Conservation (phyloP, 2,329 filamentous ascomycete genomes). For the Beauveria scarabaeidicola region DNA sequence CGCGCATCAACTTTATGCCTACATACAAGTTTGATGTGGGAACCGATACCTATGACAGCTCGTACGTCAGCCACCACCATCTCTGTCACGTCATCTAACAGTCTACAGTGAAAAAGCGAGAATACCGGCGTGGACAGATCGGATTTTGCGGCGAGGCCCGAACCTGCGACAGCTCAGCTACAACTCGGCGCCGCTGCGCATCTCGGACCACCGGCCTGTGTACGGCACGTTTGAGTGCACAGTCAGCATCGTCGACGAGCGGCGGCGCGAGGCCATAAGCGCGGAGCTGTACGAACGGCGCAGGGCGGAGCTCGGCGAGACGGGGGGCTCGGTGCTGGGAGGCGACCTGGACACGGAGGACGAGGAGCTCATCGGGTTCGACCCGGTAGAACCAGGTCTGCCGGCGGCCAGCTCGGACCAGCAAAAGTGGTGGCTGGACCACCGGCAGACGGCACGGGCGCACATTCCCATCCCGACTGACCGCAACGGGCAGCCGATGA, state of each 20-base stretch:
- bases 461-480: slow-evolving; percentile 54
- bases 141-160: slow-evolving; percentile 76
- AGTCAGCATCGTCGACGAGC: slow-evolving; percentile 73
- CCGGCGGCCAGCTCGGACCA: slow-evolving; percentile 59
- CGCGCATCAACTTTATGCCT: slow-evolving; percentile 76
- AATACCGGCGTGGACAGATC: slow-evolving; percentile 96
- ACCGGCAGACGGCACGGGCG: slow-evolving; percentile 67
- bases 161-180: slow-evolving; percentile 80
- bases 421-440: slow-evolving; percentile 64
- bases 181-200: slow-evolving; percentile 69
- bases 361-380: slow-evolving; percentile 73
- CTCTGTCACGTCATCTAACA: background rate
- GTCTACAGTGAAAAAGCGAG: slow-evolving; percentile 67
- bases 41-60: slow-evolving; percentile 83
- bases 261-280: slow-evolving; percentile 61
- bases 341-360: slow-evolving; percentile 55
- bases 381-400: slow-evolving; percentile 71
- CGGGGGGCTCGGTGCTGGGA: slow-evolving; percentile 42
- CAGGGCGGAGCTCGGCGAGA: slow-evolving; percentile 56
- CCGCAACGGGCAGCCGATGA: slow-evolving; percentile 42
- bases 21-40: slow-evolving; percentile 96
- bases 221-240: slow-evolving; percentile 81
- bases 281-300: slow-evolving; percentile 65
- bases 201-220: slow-evolving; percentile 95
- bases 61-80: slow-evolving; percentile 42